A percentile compares a stretch with the other conserved stretches of the same genome.
Evolutionary conservation across 345 rosid genomes (phyloP).

Genomic region (Salix viminalis): DNA sequence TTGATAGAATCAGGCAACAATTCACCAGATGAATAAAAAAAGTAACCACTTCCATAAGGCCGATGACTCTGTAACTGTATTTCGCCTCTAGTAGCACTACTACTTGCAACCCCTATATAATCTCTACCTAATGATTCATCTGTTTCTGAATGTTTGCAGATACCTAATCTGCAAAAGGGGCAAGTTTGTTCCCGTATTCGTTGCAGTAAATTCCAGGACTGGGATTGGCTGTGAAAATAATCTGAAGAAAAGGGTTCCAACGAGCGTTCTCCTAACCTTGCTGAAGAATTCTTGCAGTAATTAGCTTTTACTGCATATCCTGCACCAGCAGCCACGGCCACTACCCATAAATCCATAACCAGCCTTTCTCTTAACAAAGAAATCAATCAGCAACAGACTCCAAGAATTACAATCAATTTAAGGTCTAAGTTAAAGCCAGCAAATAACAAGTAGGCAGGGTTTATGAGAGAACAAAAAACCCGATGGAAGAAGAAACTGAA

Average conservation of each 20-base stretch:
- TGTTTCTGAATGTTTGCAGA: not conserved
- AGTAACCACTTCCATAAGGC: constrained; percentile 1
- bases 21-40: constrained; percentile 8
- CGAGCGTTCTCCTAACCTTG: constrained; percentile 9
- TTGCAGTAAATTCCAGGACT: constrained; percentile 17
- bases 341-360: constrained; percentile 39
- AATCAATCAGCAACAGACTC: not conserved
- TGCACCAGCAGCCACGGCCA: constrained; percentile 43
- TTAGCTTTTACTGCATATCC: constrained; percentile 28
- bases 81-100: not conserved
- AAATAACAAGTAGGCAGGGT: not conserved
- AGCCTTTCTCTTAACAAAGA: not conserved
- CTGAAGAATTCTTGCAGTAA: constrained; percentile 20
- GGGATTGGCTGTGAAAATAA: constrained; percentile 5
- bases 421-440: not conserved
- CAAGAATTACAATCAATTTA: not conserved
- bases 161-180: constrained; percentile 27
- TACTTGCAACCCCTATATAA: not conserved
- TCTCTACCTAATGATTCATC: not conserved
- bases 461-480: not conserved
- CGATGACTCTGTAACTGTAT: not conserved
- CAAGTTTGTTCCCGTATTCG: constrained; percentile 21
- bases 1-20: not conserved
- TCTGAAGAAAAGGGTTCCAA: constrained; percentile 10
- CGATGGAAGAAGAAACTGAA: not conserved